Evolutionary conservation across 2,329 filamentous ascomycete genomes (phyloP), one percentile per base, ranked within the genome.

Genomic region (Sarocladiaceae sp.): DNA sequence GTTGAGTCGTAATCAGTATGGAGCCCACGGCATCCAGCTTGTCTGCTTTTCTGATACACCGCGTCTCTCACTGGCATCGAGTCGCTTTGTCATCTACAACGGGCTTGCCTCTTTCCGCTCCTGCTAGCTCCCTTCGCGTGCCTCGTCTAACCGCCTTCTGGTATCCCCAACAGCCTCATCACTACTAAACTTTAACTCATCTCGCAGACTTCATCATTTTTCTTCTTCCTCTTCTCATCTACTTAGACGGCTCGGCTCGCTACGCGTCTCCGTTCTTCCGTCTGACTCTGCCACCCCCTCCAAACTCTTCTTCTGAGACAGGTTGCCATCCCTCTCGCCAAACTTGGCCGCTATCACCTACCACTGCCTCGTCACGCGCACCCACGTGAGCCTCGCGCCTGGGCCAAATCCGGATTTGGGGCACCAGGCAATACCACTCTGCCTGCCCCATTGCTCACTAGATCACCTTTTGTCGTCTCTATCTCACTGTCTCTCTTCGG

Each of bases 351-450:
- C 37, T 24, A 27, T 41, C 20, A 29, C 37, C 18, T 10, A 5
- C 19, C 37, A 41, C 23, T 41, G 37, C 37, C 37, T 41, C 37
- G 37, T 41, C 37, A 41, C 23, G 37, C 7, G 21, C 23, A 16
- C 23, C 10, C 37, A 41, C 37, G 23, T 41, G 37, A 41, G 37
- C 37, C 24, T 29, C n/a, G 6, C 29, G 19, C 29, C 9, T 41
- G 37, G 26, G 4, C 37, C 37, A 41, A 18, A 41, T 41, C 37
- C 6, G 37, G 37, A 41, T 41, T 24, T 41, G 23, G 23, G 29
- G 23, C 23, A 16, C 6, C 9, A 29, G n/a, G n/a, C n/a, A n/a
- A n/a, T n/a, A n/a, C n/a, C n/a, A n/a, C n/a, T n/a, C n/a, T n/a
- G n/a, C n/a, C n/a, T n/a, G n/a, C n/a, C n/a, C n/a, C n/a, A n/a